Evolutionary conservation across 2,329 filamentous ascomycete species (phyloP), one percentile per base, ranked within the genome.

Genomic region (Chaetomiaceae sp.): DNA sequence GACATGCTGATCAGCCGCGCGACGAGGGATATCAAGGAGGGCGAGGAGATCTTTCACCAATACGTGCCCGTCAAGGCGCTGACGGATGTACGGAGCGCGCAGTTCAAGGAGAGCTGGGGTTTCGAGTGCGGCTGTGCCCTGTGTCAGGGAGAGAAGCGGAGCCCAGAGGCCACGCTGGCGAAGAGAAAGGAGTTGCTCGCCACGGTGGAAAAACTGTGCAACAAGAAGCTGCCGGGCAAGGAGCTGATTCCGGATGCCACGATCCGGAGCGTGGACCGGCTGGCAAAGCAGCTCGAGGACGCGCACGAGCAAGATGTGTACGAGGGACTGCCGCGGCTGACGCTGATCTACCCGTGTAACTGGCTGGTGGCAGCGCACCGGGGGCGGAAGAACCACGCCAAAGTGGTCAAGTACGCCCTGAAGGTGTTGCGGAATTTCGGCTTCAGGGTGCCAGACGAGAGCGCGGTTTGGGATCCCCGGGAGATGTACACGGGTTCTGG

Each of bases 121-220:
- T 72, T 73, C 42, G 55, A 61, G 19, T 73, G 69, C 51, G 42
- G 44, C 4, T 73, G 69, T 49, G 42, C 44, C 17, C 56, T 72
- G 14, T 73, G 70, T 45, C 45, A 41, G 1, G 57, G 57, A 9
- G 68, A 71, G 45, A 27, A 34, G 3, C 18, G 43, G 14, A 57
- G 57, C 2, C 38, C 56, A 0, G 24, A 39, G 1, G 47, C 49
- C 4, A 48, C 38, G 18, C 48, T 59, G 17, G 51, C 51, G 24
- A 58, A 55, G 53, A 45, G 62, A 2, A 55, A 49, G 29, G 51
- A 56, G 20, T 17, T 51, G n/a, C 36, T 61, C 6, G 42, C 34
- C 0, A 50, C 53, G 30, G 46, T 62, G 5, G 57, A 65, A 38
- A 57, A 53, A 42, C 41, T 52, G 9, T 55, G 55, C 48, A 51